A percentile compares a stretch with the other conserved stretches of the same genome.
phyloP scores from a whole-genome alignment of 495 filamentous ascomycete species.

The Polyplosphaeria fusca region DNA sequence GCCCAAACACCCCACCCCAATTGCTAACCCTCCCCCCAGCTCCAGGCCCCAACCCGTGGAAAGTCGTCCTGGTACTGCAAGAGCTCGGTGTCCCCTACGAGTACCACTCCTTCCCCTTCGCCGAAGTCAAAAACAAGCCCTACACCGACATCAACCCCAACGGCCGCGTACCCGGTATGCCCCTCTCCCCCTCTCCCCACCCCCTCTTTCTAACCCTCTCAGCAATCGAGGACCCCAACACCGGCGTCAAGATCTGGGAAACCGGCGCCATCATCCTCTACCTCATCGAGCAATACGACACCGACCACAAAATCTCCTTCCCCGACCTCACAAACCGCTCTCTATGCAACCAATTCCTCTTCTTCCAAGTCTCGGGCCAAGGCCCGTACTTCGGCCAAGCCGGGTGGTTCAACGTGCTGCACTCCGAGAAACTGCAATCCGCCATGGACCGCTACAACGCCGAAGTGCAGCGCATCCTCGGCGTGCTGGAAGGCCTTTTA shows the following conservation, averaged over 20 bases:
- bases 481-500: constrained; percentile 34
- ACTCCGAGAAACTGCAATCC: constrained; percentile 19
- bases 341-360: constrained; percentile 25
- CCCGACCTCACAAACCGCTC: background rate
- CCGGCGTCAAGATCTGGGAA: constrained; percentile 32
- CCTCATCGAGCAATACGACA: constrained; percentile 32
- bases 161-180: constrained; percentile 34
- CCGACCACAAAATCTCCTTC: constrained; percentile 14
- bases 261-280: constrained; percentile 35
- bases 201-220: background rate
- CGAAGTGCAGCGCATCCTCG: constrained; percentile 18
- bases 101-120: constrained; percentile 8
- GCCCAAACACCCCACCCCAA: background rate
- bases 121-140: constrained; percentile 21
- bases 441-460: constrained; percentile 19
- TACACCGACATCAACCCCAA: constrained; percentile 32
- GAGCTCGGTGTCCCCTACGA: constrained; percentile 32
- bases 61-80: constrained; percentile 23
- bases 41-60: constrained; percentile 28
- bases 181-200: background rate
- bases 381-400: constrained; percentile 32
- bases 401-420: constrained; percentile 24
- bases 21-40: background rate
- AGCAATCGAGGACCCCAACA: constrained; percentile 34
- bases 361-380: constrained; percentile 27